Conservation (phyloP, 495 filamentous ascomycete genomes). For the Xylaria bambusicola region DNA sequence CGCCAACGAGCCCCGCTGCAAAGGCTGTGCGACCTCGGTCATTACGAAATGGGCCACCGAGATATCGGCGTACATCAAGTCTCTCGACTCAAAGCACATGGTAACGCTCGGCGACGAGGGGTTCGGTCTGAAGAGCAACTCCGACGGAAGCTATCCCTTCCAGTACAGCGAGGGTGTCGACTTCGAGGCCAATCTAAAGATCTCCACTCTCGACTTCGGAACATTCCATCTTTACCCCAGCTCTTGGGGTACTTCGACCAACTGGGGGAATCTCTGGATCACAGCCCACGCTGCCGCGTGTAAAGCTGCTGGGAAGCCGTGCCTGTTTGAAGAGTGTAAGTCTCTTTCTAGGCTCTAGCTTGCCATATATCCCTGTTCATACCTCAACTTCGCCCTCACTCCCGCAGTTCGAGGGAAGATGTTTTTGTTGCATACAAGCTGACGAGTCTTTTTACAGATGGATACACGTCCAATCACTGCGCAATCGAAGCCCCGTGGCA, state of each 20-base stretch:
- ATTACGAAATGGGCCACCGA: slow-evolving; percentile 50
- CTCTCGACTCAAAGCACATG: slow-evolving; percentile 51
- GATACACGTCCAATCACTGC: slow-evolving; percentile 33
- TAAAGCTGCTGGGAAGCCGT: slow-evolving; percentile 61
- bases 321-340: slow-evolving; percentile 71
- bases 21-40: slow-evolving; percentile 43
- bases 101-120: slow-evolving; percentile 58
- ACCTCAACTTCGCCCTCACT: not conserved
- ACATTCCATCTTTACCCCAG: slow-evolving; percentile 69
- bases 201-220: slow-evolving; percentile 64
- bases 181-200: slow-evolving; percentile 60
- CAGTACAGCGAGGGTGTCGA: slow-evolving; percentile 61
- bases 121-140: slow-evolving; percentile 45
- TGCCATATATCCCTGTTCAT: too few relatives aligned
- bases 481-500: slow-evolving; percentile 63
- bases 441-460: slow-evolving; percentile 27
- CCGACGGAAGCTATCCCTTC: slow-evolving; percentile 62
- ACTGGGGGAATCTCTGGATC: slow-evolving; percentile 58
- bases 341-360: too few relatives aligned
- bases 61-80: slow-evolving; percentile 53
- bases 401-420: not conserved
- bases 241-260: slow-evolving; percentile 43
- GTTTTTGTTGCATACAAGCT: slow-evolving; percentile 28
- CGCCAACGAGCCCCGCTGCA: slow-evolving; percentile 54
- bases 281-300: slow-evolving; percentile 60